A percentile compares a stretch with the other conserved stretches of the same genome.
Conservation (phyloP, 2,329 filamentous ascomycete genomes). For the Neofusicoccum sp. region DNA sequence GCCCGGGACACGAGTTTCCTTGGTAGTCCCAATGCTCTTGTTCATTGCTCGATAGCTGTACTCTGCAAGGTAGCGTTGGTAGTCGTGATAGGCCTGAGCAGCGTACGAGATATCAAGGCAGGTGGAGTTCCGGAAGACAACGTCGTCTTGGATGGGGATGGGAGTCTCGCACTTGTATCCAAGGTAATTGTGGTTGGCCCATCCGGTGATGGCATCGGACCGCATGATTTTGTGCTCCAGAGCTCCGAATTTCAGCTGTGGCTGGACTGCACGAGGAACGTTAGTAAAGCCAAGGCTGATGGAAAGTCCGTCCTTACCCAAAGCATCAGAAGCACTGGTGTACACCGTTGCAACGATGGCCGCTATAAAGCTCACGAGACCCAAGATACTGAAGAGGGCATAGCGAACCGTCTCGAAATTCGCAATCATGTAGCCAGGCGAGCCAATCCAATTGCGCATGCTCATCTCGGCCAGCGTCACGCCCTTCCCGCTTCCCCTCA, state of each 20-base stretch:
- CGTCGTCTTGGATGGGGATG: conserved; percentile 47
- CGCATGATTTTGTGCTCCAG: conserved; percentile 52
- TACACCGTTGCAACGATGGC: conserved; percentile 69
- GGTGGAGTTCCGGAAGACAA: conserved; percentile 45
- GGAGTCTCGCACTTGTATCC: conserved; percentile 60
- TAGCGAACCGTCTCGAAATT: conserved; percentile 65
- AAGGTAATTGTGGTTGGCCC: conserved; percentile 62
- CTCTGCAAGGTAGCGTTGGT: conserved; percentile 57
- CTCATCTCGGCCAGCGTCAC: conserved; percentile 74
- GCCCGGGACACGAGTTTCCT: conserved; percentile 56
- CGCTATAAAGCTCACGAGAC: conserved; percentile 62
- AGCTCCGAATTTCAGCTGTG: conserved; percentile 62
- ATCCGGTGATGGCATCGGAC: conserved; percentile 60
- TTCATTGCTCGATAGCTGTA: conserved; percentile 54
- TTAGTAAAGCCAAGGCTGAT: not conserved
- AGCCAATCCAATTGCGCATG: conserved; percentile 68
- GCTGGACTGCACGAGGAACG: conserved; percentile 53
- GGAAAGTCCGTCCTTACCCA: conserved; percentile 42
- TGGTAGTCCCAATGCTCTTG: conserved; percentile 43
- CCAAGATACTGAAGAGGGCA: conserved; percentile 63
- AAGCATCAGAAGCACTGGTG: conserved; percentile 71
- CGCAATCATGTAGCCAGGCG: conserved; percentile 68
- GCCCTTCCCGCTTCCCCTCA: conserved; percentile 55
- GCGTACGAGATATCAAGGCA: conserved; percentile 70
- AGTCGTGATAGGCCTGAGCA: conserved; percentile 68